These are phyloP conservation scores for Camelina laxa DNA, from an alignment of 345 rosid genomes.

Conservation along the genomic window DNA sequence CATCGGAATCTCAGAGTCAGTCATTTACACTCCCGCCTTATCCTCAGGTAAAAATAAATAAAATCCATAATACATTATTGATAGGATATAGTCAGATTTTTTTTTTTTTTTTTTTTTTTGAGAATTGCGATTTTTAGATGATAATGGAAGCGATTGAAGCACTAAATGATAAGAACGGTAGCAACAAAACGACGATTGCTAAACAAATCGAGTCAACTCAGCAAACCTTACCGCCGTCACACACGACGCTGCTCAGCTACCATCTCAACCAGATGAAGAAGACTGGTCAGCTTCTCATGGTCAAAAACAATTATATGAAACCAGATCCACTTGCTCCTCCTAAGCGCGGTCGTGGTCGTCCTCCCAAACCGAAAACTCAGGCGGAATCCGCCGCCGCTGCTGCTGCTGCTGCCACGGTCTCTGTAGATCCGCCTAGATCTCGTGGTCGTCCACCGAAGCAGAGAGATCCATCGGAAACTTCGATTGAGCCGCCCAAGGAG, in stretches of 20 bases:
- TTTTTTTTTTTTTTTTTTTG: not conserved
- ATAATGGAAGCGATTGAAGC: constrained; percentile 75
- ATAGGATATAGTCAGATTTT: no score
- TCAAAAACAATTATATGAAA: constrained; percentile 74
- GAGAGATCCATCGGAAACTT: constrained; percentile 50
- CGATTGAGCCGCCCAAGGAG: constrained; percentile 37
- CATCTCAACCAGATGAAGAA: constrained; percentile 72
- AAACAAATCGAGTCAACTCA: constrained; percentile 62
- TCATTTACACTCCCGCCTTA: constrained; percentile 42
- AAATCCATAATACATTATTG: not conserved
- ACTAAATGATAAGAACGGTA: constrained; percentile 55
- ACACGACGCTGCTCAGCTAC: constrained; percentile 59
- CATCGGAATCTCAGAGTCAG: constrained; percentile 3
- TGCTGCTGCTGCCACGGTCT: constrained; percentile 22
- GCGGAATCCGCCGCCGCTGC: constrained; percentile 8
- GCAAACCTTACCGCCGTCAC: constrained; percentile 61
- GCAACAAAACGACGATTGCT: constrained; percentile 62
- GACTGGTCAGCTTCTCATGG: constrained; percentile 60
- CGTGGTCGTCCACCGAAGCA: constrained; percentile 77
- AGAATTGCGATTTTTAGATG: constrained; percentile 49
- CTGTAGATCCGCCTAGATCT: constrained; percentile 59
- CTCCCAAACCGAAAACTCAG: constrained; percentile 63
- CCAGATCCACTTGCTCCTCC: constrained; percentile 78
- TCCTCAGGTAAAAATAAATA: constrained; percentile 38
- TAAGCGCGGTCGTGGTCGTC: constrained; percentile 86